phyloP scores from a whole-genome alignment of 306 rosid genomes.

The Ziziphus jujuba region DNA sequence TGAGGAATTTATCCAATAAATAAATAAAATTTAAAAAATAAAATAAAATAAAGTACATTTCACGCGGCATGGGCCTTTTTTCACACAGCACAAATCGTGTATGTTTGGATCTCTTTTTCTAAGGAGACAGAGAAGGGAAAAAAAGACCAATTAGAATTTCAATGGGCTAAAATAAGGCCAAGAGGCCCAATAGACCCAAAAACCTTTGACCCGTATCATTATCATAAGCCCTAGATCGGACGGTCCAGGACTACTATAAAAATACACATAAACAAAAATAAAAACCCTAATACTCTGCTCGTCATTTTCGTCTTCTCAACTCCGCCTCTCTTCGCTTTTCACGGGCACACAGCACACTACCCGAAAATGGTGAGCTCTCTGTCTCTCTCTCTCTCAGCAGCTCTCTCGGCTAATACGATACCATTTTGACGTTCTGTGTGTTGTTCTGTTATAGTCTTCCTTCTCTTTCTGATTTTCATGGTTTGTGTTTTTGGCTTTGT shows the following conservation, averaged over 20 bases:
- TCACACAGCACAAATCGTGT: too few relatives aligned
- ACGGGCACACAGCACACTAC: conserved; percentile 20
- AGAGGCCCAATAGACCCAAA: background rate
- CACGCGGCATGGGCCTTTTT: too few relatives aligned
- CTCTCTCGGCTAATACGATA: background rate
- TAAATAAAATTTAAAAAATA: too few relatives aligned
- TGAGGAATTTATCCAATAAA: too few relatives aligned
- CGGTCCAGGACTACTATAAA: conserved; percentile 9
- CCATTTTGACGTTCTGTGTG: background rate
- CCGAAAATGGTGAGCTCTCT: conserved; percentile 51
- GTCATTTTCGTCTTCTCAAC: background rate
- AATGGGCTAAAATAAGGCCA: background rate
- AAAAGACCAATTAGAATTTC: too few relatives aligned
- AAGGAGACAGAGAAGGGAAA: too few relatives aligned
- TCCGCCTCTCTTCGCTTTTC: background rate
- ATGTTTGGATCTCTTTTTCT: too few relatives aligned
- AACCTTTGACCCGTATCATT: background rate
- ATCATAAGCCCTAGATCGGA: conserved; percentile 1
- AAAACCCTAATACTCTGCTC: conserved; percentile 26
- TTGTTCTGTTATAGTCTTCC: background rate
- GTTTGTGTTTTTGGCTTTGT: background rate
- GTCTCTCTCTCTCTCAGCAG: background rate
- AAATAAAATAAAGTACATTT: too few relatives aligned
- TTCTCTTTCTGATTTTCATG: background rate
- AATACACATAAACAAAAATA: too few relatives aligned